Percentiles rank a stretch among this genome's conserved stretches.
Evolutionary conservation across 192 early-diverging fungal species (phyloP).

Genomic region (Umbelopsis sp.): DNA sequence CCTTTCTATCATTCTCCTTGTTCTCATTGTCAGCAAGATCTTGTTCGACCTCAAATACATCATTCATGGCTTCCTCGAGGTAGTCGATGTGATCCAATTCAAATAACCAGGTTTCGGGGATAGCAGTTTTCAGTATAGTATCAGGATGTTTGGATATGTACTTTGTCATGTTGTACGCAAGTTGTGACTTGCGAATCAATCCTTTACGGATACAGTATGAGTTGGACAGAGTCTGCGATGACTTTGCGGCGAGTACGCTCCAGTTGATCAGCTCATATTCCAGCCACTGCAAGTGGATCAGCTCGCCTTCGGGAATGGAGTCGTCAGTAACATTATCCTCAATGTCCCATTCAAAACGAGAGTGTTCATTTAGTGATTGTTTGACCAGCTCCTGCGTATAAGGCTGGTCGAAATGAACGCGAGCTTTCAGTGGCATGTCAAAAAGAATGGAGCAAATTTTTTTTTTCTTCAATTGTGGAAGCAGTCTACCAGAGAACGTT

Average conservation of each 20-base stretch:
- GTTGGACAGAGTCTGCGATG: conserved; percentile 36
- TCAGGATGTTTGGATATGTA: conserved; percentile 59
- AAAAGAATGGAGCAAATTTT: not conserved
- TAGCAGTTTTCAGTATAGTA: conserved; percentile 49
- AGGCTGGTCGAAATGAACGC: conserved; percentile 39
- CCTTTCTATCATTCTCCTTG: conserved; percentile 22
- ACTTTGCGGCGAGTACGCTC: conserved; percentile 43
- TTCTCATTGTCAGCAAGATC: conserved; percentile 55
- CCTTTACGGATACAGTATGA: conserved; percentile 72
- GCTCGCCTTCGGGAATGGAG: conserved; percentile 5
- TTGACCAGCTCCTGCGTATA: conserved; percentile 39
- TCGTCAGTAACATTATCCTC: conserved; percentile 16
- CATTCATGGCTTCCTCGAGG: conserved; percentile 68
- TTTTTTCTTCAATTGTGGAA: not conserved
- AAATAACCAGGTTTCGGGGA: conserved; percentile 67
- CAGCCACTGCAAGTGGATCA: conserved; percentile 50
- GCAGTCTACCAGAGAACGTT: not conserved
- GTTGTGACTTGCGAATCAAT: conserved; percentile 68
- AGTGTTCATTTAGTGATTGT: conserved; percentile 24
- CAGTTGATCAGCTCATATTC: conserved; percentile 71
- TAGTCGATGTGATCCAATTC: conserved; percentile 69
- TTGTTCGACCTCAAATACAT: conserved; percentile 65
- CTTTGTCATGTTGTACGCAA: conserved; percentile 63
- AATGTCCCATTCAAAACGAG: conserved; percentile 2
- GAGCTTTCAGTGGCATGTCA: conserved; percentile 26